Base-by-base conservation (phyloP, 2,329 filamentous ascomycete species). In the Dactylonectria estremocensis region DNA sequence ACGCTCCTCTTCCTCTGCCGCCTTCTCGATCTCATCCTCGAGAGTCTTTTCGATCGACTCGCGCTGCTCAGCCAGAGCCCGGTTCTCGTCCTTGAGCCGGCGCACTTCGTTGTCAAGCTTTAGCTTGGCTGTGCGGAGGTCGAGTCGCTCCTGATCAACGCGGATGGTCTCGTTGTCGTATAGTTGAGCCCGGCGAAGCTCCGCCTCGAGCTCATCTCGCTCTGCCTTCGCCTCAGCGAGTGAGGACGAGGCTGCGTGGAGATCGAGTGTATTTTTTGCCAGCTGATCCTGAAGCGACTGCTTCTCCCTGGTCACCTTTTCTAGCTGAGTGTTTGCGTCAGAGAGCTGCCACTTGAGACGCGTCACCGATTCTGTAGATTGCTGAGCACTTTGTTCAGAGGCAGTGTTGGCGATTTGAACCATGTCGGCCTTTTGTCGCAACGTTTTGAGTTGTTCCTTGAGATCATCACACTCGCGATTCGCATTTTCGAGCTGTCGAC, bases 71-170 rank as follows among this genome's bases (percentile, higher is more conserved):
- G 83, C 67, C 43, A 93, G 80, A 1, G 83, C 77, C 62, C 84
- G 85, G 73, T 90, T 91, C 76, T 94, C 91, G 9, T 92, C 89
- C 58, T 85, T 88, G 16, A 93, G 81, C 13, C 90, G 85, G 48
- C 89, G 88, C 16, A 92, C 83, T 74, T 94, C 92, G 67, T 84
- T 87, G 69, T 94, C 92, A 18, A 93, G 85, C 74, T 90, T 91
- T 69, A 90, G 82, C 76, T 91, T 92, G n/a, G 88, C 82, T 31
- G 90, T 89, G 18, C 91, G 89, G 24, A 94, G 83, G 61, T 93
- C 90, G 52, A 92, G 81, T 70, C 91, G 90, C 75, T 94, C 92
- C 68, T 91, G 88, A 71, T 93, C 91, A 52, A 92, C 78, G 13
- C 86, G 87, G 72, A 89, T 86, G 1, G 86, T 88, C 65, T 91